Base-by-base conservation (phyloP, 1,284 basidiomycete species). In the Cutaneotrichosporon cavernicola region DNA sequence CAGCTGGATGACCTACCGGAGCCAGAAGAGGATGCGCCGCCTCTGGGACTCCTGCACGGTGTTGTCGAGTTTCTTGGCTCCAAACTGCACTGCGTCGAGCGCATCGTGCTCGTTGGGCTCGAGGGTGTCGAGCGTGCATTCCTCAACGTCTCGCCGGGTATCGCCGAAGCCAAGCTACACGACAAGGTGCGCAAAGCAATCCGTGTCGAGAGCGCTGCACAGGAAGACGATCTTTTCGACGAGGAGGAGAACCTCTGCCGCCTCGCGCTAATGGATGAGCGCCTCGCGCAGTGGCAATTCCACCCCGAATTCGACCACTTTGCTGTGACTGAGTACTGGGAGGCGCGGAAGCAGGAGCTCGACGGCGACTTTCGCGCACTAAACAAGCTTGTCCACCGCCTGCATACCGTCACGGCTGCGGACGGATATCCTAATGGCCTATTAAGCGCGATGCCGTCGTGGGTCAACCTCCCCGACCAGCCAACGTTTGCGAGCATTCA, bases 141-240 rank as follows among this genome's bases (percentile, higher is more conserved):
- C 38, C 55, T 56, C 36, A 56, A 56, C 22, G 55, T 56, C 22
- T 43, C 38, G 36, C 21, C 32, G 5, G 55, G 55, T 18, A 56
- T 56, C 21, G 21, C 55, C 9, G 36, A 56, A 22, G 55, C 55
- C 55, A 56, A 43, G 55, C 55, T 56, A 2, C 36, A 56, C 22
- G 55, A 56, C 38, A 56, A 56, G 55, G 36, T 56, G 21, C 55
- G 55, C 55, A 56, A 56, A 22, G 55, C 55, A 38, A 56, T 56
- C 21, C 55, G 55, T 14, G 55, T 22, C 9, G 55, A 56, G 55
- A 43, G 32, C 11, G 55, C 55, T 7, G 21, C 38, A 22, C 55
- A 56, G 55, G 55, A 56, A 13, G 55, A 56, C 55, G 55, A 56
- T 38, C 38, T 56, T 36, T 56, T 56, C 22, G 55, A 56, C 36